These are phyloP conservation scores for Chytriomyces sp. DNA, from an alignment of 192 early-diverging fungal species.

Conservation along the genomic window DNA sequence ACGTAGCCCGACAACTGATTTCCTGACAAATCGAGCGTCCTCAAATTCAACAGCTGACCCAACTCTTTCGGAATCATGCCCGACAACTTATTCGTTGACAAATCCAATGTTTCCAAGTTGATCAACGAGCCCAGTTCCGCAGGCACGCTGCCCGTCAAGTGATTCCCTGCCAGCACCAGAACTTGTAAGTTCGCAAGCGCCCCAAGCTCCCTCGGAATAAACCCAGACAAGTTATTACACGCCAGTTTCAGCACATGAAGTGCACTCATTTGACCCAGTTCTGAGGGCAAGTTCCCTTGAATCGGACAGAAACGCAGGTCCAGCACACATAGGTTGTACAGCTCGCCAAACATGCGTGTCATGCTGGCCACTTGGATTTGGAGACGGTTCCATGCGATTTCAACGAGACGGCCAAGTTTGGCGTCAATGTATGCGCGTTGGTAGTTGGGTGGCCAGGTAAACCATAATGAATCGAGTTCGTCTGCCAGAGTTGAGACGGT, in stretches of 20 bases:
- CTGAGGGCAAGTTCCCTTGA: neutral
- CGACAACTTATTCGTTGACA: neutral
- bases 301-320: neutral
- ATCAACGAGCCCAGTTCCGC: neutral
- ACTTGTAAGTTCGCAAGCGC: neutral
- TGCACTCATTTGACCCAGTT: neutral
- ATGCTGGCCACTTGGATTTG: neutral
- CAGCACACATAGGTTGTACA: neutral
- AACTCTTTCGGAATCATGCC: neutral
- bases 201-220: neutral
- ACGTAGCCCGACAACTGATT: conserved; percentile 1
- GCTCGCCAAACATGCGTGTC: neutral
- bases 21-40: neutral
- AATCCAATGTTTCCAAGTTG: neutral
- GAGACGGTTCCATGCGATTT: neutral
- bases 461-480: conserved; percentile 4
- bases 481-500: neutral
- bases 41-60: neutral
- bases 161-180: neutral
- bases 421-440: neutral
- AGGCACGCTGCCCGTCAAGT: neutral
- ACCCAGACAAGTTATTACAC: neutral
- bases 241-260: neutral
- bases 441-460: conserved; percentile 12
- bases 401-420: neutral